Base-by-base conservation (phyloP, 2,329 filamentous ascomycete species). In the Hypoxylon sp. region DNA sequence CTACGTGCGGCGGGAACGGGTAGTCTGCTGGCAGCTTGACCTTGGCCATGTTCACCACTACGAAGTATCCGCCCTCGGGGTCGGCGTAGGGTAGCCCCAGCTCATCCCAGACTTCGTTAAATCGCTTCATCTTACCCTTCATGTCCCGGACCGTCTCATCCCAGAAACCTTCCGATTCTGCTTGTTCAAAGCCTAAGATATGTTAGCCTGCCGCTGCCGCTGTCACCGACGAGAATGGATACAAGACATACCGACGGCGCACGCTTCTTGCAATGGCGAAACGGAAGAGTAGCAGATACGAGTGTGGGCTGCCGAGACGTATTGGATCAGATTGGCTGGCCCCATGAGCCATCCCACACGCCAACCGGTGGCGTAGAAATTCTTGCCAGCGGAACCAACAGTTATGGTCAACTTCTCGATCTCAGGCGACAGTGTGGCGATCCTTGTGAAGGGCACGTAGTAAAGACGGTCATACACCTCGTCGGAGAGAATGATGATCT, bases 301-400 rank as follows among this genome's bases (percentile, higher is more conserved):
- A 0, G 94, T 98, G 75, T 99, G 95, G 0, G 95, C 95, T 15
- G 92, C 92, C 9, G 90, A 87, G 27, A 97, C 94, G 73, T 97
- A 91, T 73, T 96, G 90, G 77, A 98, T 92, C 48, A 98, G 81
- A 60, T 97, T 85, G 49, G 91, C 85, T 0, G 91, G 92, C 0
- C 95, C 95, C 71, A 98, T 95, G 31, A 99, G 81, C 87, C 94
- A 99, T 52, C 95, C 91, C 3, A 98, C 93, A 55, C 95, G 88
- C 95, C 95, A 99, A 43, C 95, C 95, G 0, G 95, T 99, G 54
- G 91, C 92, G 72, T 98, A 98, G 77, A 99, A 99, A 80, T 95
- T 96, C 83, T 99, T 99, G 68, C 95, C 95, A 1, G 92, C 95
- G 0, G 92, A 97, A 17, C 95, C 95, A 24, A 99, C 95, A 0